Base-by-base conservation (phyloP, 148 eudicot species). In the Suaeda aralocaspica region DNA sequence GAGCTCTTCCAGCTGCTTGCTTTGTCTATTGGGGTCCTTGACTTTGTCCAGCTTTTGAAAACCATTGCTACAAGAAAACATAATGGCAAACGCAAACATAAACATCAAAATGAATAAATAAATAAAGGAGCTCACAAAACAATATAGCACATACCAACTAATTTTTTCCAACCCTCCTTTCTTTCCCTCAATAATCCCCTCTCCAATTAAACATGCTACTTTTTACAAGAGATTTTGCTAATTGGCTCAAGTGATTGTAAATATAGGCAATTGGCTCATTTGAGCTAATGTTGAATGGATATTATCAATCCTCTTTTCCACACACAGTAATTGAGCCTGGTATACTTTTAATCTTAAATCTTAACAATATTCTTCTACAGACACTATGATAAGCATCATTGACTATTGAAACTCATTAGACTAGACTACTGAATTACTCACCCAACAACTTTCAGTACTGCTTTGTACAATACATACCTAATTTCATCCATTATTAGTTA, bases 1-100 rank as follows among this genome's bases (percentile, higher is more conserved):
- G 69, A 94, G 99, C 65, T 94, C 99, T 79, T 94, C 99, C 77
- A 94, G 81, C 82, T 94, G 99, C 75, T 94, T 94, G 77, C 93
- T 94, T 77, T 94, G 96, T 77, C 99, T 89, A 61, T 58, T 89
- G 36, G 92, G 74, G 70, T 94, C 97, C 80, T 94, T 94, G 73
- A 94, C 76, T 76, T 94, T 94, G 81, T 91, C 96, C 88, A 94
- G 79, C 81, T 91, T 94, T 74, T 94, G 99, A 73, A 94, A 94
- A 60, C 99, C 99, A 94, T 94, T 94, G 74, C 99, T 93, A 80
- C 60, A 64, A 45, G 57, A 65, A 59, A 36, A 48, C 33, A 67
- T 28, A 59, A 3, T 2, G 24, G 26, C 66, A 61, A 26, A 61
- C n/a, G 46, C 19, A 28, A 58, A 11, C 30, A 22, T 21, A 41